These are phyloP conservation scores for Ceratobasidium papillatum DNA, from an alignment of 1,284 basidiomycete species.

Conservation along the genomic window DNA sequence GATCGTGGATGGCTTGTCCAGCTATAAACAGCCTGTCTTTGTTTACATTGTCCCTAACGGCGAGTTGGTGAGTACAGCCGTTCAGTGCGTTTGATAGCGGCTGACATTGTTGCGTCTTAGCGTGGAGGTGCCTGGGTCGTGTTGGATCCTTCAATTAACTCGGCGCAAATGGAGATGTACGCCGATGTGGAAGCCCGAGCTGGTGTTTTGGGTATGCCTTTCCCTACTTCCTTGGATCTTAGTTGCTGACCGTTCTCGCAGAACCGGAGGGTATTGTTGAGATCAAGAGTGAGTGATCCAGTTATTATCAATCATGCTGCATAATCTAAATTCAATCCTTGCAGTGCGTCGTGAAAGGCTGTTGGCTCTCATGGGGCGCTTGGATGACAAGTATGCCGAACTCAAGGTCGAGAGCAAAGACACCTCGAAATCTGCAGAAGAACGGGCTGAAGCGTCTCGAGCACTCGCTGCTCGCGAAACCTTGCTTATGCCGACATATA, in stretches of 20 bases:
- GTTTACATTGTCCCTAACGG: constrained; percentile 99
- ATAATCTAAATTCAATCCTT: not conserved
- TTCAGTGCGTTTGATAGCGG: not conserved
- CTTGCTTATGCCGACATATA: constrained; percentile 87
- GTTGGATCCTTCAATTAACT: constrained; percentile 95
- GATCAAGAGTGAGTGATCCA: constrained; percentile 76
- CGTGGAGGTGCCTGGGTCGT: constrained; percentile 99
- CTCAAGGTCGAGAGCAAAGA: constrained; percentile 86
- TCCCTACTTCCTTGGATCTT: not conserved
- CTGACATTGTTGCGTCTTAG: constrained; percentile 25
- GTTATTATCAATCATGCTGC: constrained; percentile 18
- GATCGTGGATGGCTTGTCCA: constrained; percentile 97
- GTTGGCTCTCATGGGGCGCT: constrained; percentile 89
- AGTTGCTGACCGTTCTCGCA: constrained; percentile 4
- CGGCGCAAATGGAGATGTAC: constrained; percentile 99
- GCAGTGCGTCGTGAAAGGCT: constrained; percentile 87
- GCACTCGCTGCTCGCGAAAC: constrained; percentile 83
- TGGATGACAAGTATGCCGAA: constrained; percentile 85
- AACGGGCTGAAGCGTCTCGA: constrained; percentile 73
- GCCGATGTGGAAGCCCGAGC: constrained; percentile 95
- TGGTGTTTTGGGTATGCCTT: constrained; percentile 75
- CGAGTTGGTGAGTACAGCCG: constrained; percentile 67
- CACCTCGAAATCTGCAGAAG: constrained; percentile 71
- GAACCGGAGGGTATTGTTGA: constrained; percentile 98
- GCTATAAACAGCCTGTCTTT: constrained; percentile 98